Evolutionary conservation across 805 yeast species (phyloP), one percentile per base, ranked within the genome.

Genomic region (Cephaloascus fragrans): DNA sequence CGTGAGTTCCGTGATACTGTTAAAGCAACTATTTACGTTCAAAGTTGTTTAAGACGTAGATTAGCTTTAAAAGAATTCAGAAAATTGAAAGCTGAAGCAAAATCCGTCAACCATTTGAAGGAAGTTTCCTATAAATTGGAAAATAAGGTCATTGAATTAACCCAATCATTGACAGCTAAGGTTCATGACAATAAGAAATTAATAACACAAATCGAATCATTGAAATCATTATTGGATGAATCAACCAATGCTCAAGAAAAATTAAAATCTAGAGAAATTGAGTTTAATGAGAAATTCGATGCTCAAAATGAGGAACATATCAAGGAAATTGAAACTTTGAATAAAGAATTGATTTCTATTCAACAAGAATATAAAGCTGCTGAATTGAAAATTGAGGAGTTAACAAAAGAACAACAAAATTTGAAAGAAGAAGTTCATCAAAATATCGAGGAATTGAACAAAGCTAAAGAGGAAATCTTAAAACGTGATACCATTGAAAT

Each of bases 141-240:
- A 61, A 93, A 93, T 62, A 93, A 94, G 69, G 97, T 94, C n/a
- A 88, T 93, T 47, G 95, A 89, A 60, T 75, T 93, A 49, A 90
- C 97, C 3, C 94, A 90, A 53, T 74, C 82, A 10, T 69, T 90
- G 44, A 77, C 95, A 1, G 62, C 78, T 29, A 84, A 86, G 57
- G 80, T 83, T 19, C 84, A 77, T 47, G 96, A 87, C 49, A 89
- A 89, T 60, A 82, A 81, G 64, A 73, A 71, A 44, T 69, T 90
- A 53, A 69, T 75, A 42, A 61, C 62, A 14, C 83, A 83, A 51
- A 74, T 89, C 37, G 71, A 73, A 14, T 55, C 51, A 41, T 57
- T 67, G 46, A 67, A 59, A 46, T 52, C 40, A 33, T 55, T 61
- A 41, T 67, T 86, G 42, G 75, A 71, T 26, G 80, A 74, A 44